These are phyloP conservation scores for Fusarium nygamai DNA, from an alignment of 2,329 filamentous ascomycete genomes.

Conservation along the genomic window DNA sequence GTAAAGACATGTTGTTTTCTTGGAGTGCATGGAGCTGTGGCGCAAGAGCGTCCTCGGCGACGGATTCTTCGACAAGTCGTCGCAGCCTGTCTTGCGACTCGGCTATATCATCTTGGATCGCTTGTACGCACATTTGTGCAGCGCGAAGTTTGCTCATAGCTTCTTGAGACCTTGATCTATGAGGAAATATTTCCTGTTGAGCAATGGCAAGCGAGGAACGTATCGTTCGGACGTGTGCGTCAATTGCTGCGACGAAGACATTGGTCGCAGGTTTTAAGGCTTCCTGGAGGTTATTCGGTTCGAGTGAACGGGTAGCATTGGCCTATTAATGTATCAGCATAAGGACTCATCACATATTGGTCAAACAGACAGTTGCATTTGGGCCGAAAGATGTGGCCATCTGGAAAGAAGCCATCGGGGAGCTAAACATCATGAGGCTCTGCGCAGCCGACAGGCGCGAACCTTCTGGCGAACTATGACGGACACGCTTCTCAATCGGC, in stretches of 20 bases:
- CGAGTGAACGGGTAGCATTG: conserved; percentile 32
- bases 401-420: conserved; percentile 44
- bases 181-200: conserved; percentile 43
- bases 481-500: conserved; percentile 38
- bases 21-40: conserved; percentile 43
- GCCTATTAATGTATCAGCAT: conserved; percentile 15
- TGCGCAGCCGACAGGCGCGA: conserved; percentile 43
- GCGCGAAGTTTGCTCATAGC: conserved; percentile 35
- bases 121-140: conserved; percentile 30
- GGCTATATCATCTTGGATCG: conserved; percentile 36
- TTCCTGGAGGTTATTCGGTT: conserved; percentile 36
- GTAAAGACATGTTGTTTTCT: conserved; percentile 42
- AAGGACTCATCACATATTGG: background rate
- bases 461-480: conserved; percentile 41
- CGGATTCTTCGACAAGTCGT: conserved; percentile 38
- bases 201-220: conserved; percentile 35
- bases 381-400: conserved; percentile 37
- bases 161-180: conserved; percentile 42
- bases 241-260: conserved; percentile 34
- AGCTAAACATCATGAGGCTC: conserved; percentile 45
- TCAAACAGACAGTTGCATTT: conserved; percentile 28
- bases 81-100: conserved; percentile 30
- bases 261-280: conserved; percentile 37
- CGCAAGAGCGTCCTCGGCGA: conserved; percentile 38
- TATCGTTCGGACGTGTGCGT: conserved; percentile 38